Conservation (phyloP, 2,329 filamentous ascomycete genomes). For the Chalaropsis ovoidea region DNA sequence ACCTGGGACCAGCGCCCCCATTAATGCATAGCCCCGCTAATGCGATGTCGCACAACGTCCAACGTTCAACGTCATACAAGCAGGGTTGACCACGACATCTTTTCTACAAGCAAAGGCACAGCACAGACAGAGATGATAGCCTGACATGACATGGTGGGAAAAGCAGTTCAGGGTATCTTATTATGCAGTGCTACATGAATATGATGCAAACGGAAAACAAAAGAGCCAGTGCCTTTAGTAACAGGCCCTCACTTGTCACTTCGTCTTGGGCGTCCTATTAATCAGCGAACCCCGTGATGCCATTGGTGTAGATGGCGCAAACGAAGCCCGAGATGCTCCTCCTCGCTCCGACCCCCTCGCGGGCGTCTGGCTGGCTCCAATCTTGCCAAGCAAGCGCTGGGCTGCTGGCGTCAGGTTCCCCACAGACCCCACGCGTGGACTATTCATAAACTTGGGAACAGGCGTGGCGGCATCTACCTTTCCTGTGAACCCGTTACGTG, state of each 20-base stretch:
- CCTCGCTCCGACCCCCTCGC: neutral
- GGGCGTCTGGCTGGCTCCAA: constrained; percentile 19
- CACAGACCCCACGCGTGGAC: constrained; percentile 43
- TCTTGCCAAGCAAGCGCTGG: constrained; percentile 53
- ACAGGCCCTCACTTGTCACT: neutral
- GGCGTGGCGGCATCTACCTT: constrained; percentile 49
- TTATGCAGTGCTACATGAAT: neutral
- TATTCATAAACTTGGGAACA: constrained; percentile 61
- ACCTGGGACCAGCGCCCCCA: neutral
- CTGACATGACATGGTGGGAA: neutral
- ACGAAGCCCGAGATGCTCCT: constrained; percentile 6
- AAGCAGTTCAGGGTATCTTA: neutral
- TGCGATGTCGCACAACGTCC: constrained; percentile 1
- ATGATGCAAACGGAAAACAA: neutral
- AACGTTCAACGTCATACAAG: neutral
- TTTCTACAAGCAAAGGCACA: neutral
- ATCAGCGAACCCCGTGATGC: constrained; percentile 14
- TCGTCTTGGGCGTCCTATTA: constrained; percentile 5
- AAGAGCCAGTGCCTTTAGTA: too few species aligned
- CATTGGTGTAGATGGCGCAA: constrained; percentile 21
- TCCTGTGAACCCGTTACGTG: constrained; percentile 49
- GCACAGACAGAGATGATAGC: too few species aligned
- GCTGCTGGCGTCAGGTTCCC: constrained; percentile 61
- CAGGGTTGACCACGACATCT: neutral
- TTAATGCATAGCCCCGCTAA: constrained; percentile 11